Evolutionary conservation across 306 rosid species (phyloP).

Genomic region (Citrullus amarus): DNA sequence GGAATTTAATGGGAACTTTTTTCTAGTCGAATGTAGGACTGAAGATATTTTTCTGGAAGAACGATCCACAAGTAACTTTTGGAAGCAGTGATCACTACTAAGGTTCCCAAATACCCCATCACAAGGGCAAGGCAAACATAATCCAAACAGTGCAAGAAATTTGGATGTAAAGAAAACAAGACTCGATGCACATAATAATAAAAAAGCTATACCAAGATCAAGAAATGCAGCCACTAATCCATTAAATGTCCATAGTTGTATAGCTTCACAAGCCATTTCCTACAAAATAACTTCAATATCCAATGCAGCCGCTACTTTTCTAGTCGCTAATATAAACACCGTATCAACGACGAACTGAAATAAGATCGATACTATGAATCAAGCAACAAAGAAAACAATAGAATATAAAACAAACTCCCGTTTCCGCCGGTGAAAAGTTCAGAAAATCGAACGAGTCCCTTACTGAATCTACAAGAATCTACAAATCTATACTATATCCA

Average conservation of each 20-base stretch:
- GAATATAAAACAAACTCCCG: background rate
- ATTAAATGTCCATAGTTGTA: conserved; percentile 25
- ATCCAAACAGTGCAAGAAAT: conserved; percentile 31
- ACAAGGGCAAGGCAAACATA: conserved; percentile 31
- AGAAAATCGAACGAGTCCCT: background rate
- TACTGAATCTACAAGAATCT: conserved; percentile 2
- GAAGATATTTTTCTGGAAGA: conserved; percentile 20
- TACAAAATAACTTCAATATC: background rate
- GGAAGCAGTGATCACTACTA: conserved; percentile 19
- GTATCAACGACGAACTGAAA: background rate
- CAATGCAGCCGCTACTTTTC: background rate
- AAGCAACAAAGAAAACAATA: background rate
- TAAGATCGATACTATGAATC: background rate
- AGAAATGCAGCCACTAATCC: conserved; percentile 42
- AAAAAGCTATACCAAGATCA: conserved; percentile 31
- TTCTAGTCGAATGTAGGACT: conserved; percentile 15
- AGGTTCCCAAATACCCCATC: conserved; percentile 29
- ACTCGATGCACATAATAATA: conserved; percentile 26
- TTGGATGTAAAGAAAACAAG: conserved; percentile 27
- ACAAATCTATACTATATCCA: background rate
- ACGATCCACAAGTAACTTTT: conserved; percentile 20
- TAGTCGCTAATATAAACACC: background rate
- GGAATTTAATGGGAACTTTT: conserved; percentile 25
- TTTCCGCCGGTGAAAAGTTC: background rate
- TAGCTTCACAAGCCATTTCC: conserved; percentile 25